Base-by-base conservation (phyloP, 208 protist species). In the Angomonas ambiguus region DNA sequence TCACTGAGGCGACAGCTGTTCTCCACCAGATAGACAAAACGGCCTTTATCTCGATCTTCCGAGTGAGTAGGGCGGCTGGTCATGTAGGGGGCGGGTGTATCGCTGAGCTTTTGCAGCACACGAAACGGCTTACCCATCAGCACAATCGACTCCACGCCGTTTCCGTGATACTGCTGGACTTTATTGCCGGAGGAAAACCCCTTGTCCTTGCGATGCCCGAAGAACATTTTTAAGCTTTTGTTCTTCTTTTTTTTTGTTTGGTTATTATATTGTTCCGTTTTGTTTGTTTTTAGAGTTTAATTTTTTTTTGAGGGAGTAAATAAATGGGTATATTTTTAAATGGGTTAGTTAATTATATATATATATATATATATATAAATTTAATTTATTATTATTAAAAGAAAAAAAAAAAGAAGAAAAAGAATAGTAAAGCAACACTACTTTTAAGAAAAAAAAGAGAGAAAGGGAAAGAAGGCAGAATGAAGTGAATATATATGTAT, bases 101-200 rank as follows among this genome's bases (percentile, higher is more conserved):
- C 78, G 48, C 74, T 65, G 42, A 93, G 71, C 69, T 86, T 87
- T 58, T 89, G 74, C 28, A 92, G 62, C 38, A 94, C 85, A 57
- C 79, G 85, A 65, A 92, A 94, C 1, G 83, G 79, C 51, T 80
- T 79, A n/a, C 88, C 88, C 83, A 91, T 91, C 30, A 92, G 67
- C 33, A 87, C 79, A 67, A 94, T 92, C 1, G 80, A 82, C 63
- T 92, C 81, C 27, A 68, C 78, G 56, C 88, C 88, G 72, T 92
- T 85, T 1, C 74, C 74, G 63, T 94, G 80, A 63, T 91, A 87
- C 61, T 85, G 82, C 83, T 90, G 80, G 24, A 92, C 72, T 77
- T 94, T 94, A 60, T 87, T 83, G 22, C 81, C 76, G 45, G 79
- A 84, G 18, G 82, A 88, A 65, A 94, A 92, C 55, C 75, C 77